Conservation (phyloP, 2,329 filamentous ascomycete species). For the Fusarium chlamydosporum region DNA sequence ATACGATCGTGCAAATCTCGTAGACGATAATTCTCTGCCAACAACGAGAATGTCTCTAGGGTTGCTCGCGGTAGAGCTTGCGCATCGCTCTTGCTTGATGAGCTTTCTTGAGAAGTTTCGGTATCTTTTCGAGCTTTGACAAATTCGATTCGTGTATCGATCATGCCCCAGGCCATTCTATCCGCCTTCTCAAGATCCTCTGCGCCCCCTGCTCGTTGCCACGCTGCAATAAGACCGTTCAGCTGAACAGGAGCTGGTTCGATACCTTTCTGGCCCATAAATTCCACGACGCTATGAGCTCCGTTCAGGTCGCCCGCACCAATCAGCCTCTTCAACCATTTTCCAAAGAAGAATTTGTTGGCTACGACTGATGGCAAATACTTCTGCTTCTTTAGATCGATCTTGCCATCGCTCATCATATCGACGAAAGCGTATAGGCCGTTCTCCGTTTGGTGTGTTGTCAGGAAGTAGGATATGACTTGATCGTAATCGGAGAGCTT, state of each 20-base stretch:
- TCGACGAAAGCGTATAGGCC: conserved; percentile 86
- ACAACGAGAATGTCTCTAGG: conserved; percentile 82
- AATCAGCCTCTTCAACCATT: conserved; percentile 89
- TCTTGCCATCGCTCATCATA: conserved; percentile 80
- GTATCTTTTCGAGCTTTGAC: conserved; percentile 63
- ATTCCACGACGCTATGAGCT: conserved; percentile 78
- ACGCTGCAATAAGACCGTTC: conserved; percentile 85
- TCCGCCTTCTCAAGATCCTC: conserved; percentile 73
- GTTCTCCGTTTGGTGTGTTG: conserved; percentile 73
- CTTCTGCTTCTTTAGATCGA: conserved; percentile 63
- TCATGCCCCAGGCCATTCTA: conserved; percentile 81
- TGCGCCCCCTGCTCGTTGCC: conserved; percentile 74
- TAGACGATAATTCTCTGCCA: conserved; percentile 79
- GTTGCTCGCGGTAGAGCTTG: conserved; percentile 70
- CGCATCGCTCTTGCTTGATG: conserved; percentile 4
- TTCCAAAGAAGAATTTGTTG: conserved; percentile 88
- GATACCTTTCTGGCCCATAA: conserved; percentile 80
- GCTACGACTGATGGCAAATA: conserved; percentile 64
- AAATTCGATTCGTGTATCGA: conserved; percentile 75
- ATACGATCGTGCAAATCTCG: conserved; percentile 71
- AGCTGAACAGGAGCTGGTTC: conserved; percentile 80
- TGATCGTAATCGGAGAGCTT: conserved; percentile 82
- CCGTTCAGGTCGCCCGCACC: conserved; percentile 78
- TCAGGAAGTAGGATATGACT: conserved; percentile 78
- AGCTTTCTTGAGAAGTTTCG: conserved; percentile 7